Evolutionary conservation across 306 rosid species (phyloP), one percentile per base, ranked within the genome.

Genomic region (Fagus sylvatica): DNA sequence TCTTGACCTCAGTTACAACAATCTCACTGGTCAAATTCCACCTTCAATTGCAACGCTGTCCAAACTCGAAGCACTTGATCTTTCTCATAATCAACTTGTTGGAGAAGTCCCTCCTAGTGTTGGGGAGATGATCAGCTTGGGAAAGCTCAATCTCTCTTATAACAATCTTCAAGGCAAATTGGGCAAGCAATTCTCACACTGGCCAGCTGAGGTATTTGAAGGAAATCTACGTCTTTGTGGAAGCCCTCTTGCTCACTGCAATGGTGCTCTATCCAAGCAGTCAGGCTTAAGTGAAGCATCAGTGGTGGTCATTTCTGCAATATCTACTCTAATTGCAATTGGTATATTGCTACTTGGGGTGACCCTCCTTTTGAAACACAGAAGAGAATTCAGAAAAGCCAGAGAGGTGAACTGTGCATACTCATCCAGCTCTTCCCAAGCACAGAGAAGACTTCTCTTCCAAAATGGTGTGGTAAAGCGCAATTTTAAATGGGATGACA

Each of bases 91-190:
- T 84, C 96, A 87, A 53, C 91, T 95, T 64, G 81, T 15, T 1
- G 99, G 99, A 33, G 81, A 89, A 87, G 85, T 93, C 83, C 98
- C 99, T 84, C 76, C 85, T 12, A 80, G 81, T 41, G 78, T 95
- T 66, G 90, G 90, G 76, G 88, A 83, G 37, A 93, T 95, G 99
- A 89, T 87, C 86, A 93, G 98, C 73, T 89, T 95, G 87, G 96
- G 90, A 71, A 89, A 86, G 90, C 96, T 95, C 74, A 89, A 93
- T 76, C 87, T 95, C 71, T 90, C 99, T 81, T 81, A 85, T 90
- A 93, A 93, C 89, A 81, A 75, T 59, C 90, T 95, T 34, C 83
- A 82, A 78, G 99, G 99, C 48, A 87, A 84, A 49, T 57, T 95
- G 78, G 81, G 78, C 84, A 85, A 88, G 83, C 73, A 75, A 37